Base-by-base conservation (phyloP, 2,329 filamentous ascomycete genomes). In the Cyanodermella asteris region DNA sequence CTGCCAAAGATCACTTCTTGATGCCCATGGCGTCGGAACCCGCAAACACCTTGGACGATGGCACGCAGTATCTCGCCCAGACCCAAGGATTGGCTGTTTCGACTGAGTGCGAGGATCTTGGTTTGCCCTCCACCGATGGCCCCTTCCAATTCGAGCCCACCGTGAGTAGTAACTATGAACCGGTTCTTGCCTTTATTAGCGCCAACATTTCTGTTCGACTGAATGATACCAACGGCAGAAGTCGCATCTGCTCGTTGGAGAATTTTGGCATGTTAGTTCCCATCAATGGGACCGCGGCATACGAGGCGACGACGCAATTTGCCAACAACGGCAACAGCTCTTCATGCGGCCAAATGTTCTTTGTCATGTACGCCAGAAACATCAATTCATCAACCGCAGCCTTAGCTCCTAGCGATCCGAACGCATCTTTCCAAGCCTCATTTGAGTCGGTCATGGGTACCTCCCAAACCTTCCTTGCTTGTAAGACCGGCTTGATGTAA, bases 1-100 rank as follows among this genome's bases (percentile, higher is more conserved):
- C 55, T 0, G 51, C 59, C 1, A 14, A 39, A 0, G 34, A 46
- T 0, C 50, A 46, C 8, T 56, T 51, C 7, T 70, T 66, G 22
- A 29, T 64, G 0, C 57, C 60, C 0, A 50, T 61, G 19, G 31
- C 34, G 7, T 6, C 40, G 2, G 7, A 25, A 4, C 6, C 23
- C 4, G 9, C 16, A 10, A 13, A 4, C 2, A 24, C 16, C 5
- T 25, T 31, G 17, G 11, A 16, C 14, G 1, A 34, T 14, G 16
- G 31, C 3, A 28, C 32, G 3, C 25, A 18, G 1, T 39, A 38
- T 22, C 30, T 37, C 23, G 42, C 41, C 1, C 25, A 25, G 7
- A 54, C 53, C 0, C 33, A 18, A 5, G 44, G 42, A 0, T 36
- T 55, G 16, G 46, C 48, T 1, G 41, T 45, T 1, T 25, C 41